Base-by-base conservation (phyloP, 1,284 basidiomycete genomes). In the Chiua sp. region DNA sequence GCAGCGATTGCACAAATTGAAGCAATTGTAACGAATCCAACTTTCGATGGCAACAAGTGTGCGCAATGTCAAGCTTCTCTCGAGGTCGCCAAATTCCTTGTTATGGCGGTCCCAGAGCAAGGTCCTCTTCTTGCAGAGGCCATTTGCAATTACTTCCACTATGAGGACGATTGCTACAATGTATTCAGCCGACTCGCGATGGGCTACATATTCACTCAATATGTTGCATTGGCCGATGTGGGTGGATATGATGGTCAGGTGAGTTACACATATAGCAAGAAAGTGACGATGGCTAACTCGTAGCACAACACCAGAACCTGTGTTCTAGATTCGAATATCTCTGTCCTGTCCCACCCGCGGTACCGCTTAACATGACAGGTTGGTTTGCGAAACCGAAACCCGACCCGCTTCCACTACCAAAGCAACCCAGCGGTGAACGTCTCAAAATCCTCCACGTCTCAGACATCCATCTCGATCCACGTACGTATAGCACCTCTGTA, bases 371-470 rank as follows among this genome's bases (percentile, higher is more conserved):
- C 69, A 62, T 84, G 50, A 82, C 79, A 2, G 67, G 69, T 28
- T 86, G 83, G 81, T 87, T 86, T 69, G 76, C 78, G 35, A 86
- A 82, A 68, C 87, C 87, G 4, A 91, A 90, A 68, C 89, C 88
- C 2, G 77, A 81, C 56, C 86, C 87, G 30, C 78, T 87, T 3
- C 85, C 83, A n/a, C 65, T 78, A 18, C 76, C 78, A 1, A 84
- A 80, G 69, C 76, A 78, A 65, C 79, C 80, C 10, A 87, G 84
- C 54, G 87, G 87, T 5, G 76, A 86, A 66, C 79, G 83, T 47
- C 76, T 92, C 47, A 89, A 88, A 63, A 85, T 92, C 4, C 74
- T 92, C 48, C 90, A 92, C 68, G 64, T 91, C n/a, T 90, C 87
- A 1, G 91, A 92, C 67, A 79, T 90, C 60, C 91, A 92, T 74